phyloP scores from a whole-genome alignment of 306 rosid species.

The Gastrolobium bilobum region DNA sequence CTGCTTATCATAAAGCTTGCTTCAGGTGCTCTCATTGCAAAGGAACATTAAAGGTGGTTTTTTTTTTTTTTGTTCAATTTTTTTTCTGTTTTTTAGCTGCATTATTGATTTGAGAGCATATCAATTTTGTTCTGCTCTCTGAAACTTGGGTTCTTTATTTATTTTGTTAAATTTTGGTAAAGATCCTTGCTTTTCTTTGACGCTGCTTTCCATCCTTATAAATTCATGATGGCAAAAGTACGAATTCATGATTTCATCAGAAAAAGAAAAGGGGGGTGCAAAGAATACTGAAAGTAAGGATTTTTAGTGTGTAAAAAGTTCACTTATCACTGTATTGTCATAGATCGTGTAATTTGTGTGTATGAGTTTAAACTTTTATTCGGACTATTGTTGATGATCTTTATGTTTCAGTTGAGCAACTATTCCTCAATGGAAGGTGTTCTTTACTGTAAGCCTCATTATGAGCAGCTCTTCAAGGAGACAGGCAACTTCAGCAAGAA shows the following conservation, averaged over 20 bases:
- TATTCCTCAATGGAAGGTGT: slow-evolving; percentile 98
- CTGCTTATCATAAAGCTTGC: slow-evolving; percentile 90
- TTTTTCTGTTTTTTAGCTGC: slow-evolving; percentile 6
- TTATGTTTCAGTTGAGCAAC: slow-evolving; percentile 81
- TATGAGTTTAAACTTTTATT: slow-evolving; percentile 29
- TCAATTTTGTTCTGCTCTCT: background rate
- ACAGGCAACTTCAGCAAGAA: slow-evolving; percentile 84
- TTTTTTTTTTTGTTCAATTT: background rate
- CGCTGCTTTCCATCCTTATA: background rate
- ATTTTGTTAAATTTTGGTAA: background rate
- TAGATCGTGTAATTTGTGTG: slow-evolving; percentile 36
- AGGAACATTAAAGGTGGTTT: slow-evolving; percentile 86
- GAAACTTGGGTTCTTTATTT: background rate
- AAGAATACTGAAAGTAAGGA: slow-evolving; percentile 6
- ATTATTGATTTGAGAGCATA: slow-evolving; percentile 40
- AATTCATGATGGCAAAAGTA: background rate
- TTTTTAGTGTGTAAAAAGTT: slow-evolving; percentile 30
- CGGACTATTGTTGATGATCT: slow-evolving; percentile 17
- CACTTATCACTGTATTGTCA: slow-evolving; percentile 17
- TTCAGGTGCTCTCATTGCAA: slow-evolving; percentile 97
- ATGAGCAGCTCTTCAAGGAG: slow-evolving; percentile 97
- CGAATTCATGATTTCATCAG: slow-evolving; percentile 2
- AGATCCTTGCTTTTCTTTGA: slow-evolving; percentile 46
- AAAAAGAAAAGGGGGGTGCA: background rate
- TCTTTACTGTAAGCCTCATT: slow-evolving; percentile 92